Percentiles rank a stretch among this genome's conserved stretches.
Evolutionary conservation across 2,329 filamentous ascomycete genomes (phyloP).

Genomic region (Scedosporium minutisporum): DNA sequence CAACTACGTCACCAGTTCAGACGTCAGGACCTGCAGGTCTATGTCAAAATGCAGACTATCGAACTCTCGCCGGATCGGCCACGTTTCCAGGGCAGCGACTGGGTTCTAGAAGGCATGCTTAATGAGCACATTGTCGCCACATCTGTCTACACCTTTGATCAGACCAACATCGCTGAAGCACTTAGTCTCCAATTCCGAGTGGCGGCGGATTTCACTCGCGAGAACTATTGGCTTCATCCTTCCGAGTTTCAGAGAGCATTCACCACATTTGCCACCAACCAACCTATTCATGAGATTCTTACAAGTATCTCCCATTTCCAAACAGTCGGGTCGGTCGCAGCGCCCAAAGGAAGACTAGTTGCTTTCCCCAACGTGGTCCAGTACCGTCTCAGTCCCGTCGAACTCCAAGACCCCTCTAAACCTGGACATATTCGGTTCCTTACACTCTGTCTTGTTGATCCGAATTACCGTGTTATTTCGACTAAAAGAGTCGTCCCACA

Average conservation of each 20-base stretch:
- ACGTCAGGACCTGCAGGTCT: neutral
- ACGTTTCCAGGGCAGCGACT: neutral
- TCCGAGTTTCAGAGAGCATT: too few relatives aligned
- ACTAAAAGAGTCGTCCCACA: neutral
- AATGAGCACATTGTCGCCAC: slow-evolving; percentile 7
- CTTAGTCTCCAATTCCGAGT: neutral
- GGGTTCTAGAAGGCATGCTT: slow-evolving; percentile 1
- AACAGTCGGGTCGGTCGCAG: neutral
- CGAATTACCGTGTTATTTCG: neutral
- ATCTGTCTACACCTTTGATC: slow-evolving; percentile 1
- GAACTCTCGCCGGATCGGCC: slow-evolving; percentile 3
- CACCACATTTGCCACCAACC: neutral
- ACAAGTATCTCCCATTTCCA: neutral
- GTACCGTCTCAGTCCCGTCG: neutral
- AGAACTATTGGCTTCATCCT: too few relatives aligned
- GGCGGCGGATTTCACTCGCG: neutral
- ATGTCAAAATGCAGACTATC: slow-evolving; percentile 5
- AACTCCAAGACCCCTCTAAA: neutral
- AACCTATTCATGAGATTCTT: too few relatives aligned
- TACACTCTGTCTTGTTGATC: neutral
- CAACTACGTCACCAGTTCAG: slow-evolving; percentile 2
- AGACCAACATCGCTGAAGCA: slow-evolving; percentile 2
- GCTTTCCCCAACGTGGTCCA: neutral
- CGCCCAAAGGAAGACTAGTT: neutral
- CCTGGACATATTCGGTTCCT: neutral